Percentiles rank a stretch among this genome's conserved stretches.
Evolutionary conservation across 2,329 filamentous ascomycete species (phyloP).

Genomic region (Passalora sequoiae): DNA sequence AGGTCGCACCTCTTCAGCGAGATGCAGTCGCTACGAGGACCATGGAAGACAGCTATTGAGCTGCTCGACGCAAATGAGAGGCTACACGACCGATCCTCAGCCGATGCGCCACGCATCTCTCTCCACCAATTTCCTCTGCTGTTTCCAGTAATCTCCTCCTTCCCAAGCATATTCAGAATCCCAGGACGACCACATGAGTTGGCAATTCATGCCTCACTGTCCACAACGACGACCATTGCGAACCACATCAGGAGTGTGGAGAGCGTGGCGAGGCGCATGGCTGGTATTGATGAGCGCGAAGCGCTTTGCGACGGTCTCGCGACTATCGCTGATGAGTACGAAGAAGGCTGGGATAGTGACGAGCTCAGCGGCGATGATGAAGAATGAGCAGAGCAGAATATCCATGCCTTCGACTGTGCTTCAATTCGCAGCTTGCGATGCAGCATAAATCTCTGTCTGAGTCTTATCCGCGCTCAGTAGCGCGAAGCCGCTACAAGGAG

Average conservation of each 20-base stretch:
- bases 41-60: conserved; percentile 34
- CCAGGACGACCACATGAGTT: conserved; percentile 37
- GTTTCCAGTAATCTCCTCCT: conserved; percentile 79
- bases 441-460: no score
- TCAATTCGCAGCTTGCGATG: no score
- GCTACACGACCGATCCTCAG: conserved; percentile 31
- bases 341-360: conserved; percentile 73
- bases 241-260: conserved; percentile 58
- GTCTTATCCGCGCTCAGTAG: no score
- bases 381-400: not conserved
- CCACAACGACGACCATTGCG: conserved; percentile 70
- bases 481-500: no score
- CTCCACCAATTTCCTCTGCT: conserved; percentile 48
- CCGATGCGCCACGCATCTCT: conserved; percentile 27
- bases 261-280: conserved; percentile 50
- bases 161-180: conserved; percentile 65
- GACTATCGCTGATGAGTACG: conserved; percentile 80
- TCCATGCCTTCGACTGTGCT: no score
- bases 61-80: conserved; percentile 28
- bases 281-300: conserved; percentile 76
- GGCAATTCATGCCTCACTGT: conserved; percentile 53
- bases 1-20: conserved; percentile 39
- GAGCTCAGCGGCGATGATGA: conserved; percentile 56
- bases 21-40: conserved; percentile 37
- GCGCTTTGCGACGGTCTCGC: conserved; percentile 73